Evolutionary conservation across 129 eudicot species (phyloP).

Genomic region (Flaveria sonorensis): DNA sequence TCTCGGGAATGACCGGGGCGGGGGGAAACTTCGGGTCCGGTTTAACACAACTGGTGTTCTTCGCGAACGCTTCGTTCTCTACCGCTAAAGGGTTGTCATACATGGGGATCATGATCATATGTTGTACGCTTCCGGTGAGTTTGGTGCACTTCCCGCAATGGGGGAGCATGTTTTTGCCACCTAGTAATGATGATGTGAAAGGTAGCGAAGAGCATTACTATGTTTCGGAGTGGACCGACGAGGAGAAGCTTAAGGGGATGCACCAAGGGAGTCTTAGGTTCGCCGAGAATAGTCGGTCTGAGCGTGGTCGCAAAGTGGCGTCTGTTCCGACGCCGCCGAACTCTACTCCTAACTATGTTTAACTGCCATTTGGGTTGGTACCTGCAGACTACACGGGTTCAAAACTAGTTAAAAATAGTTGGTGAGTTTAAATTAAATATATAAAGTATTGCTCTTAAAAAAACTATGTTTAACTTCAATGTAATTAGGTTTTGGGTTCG

Average conservation of each 20-base stretch:
- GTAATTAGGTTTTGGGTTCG: too few relatives aligned
- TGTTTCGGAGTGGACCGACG: constrained; percentile 47
- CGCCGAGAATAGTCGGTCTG: constrained; percentile 49
- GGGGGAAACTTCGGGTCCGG: constrained; percentile 80
- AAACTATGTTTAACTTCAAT: too few relatives aligned
- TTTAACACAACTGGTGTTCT: constrained; percentile 66
- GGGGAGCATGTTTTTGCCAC: constrained; percentile 68
- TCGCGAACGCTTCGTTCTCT: constrained; percentile 51
- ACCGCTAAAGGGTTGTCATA: constrained; percentile 53
- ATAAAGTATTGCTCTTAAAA: too few relatives aligned
- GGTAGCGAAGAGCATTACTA: constrained; percentile 49
- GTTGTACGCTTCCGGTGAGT: constrained; percentile 58
- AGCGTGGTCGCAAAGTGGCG: constrained; percentile 45
- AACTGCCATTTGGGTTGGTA: background rate
- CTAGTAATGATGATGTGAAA: constrained; percentile 35
- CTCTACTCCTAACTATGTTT: constrained; percentile 37
- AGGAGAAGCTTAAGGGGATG: constrained; percentile 52
- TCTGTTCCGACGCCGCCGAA: constrained; percentile 39
- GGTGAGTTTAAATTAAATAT: too few relatives aligned
- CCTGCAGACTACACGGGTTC: too few relatives aligned
- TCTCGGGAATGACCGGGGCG: constrained; percentile 67
- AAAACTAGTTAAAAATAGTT: too few relatives aligned
- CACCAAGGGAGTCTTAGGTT: constrained; percentile 55
- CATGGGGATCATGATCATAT: constrained; percentile 71
- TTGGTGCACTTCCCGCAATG: constrained; percentile 69